phyloP scores from a whole-genome alignment of 768 basidiomycete species.

The Boletus sp. region DNA sequence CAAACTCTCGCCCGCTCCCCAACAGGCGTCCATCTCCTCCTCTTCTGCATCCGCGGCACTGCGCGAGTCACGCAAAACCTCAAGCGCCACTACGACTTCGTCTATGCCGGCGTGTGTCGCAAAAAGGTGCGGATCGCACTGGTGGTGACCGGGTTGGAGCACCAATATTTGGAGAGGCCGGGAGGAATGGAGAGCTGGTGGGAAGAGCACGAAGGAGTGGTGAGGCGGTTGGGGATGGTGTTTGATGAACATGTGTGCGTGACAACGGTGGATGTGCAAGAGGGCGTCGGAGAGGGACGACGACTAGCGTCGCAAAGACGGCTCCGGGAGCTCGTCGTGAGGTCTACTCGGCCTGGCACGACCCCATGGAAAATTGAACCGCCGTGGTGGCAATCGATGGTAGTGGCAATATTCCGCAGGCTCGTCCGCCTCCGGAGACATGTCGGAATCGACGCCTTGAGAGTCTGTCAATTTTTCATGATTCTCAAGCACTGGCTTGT shows the following conservation, averaged over 20 bases:
- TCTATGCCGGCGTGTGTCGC: neutral
- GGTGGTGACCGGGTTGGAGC: constrained; percentile 2
- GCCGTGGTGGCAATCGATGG: neutral
- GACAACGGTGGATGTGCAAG: neutral
- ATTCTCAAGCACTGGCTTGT: neutral
- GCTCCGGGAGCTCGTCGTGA: neutral
- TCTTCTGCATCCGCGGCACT: constrained; percentile 5
- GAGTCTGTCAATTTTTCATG: neutral
- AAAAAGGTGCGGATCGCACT: constrained; percentile 4
- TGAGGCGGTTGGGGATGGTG: neutral
- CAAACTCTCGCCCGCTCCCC: neutral
- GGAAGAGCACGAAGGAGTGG: neutral
- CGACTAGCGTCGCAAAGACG: neutral
- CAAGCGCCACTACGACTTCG: neutral
- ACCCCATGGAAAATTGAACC: neutral
- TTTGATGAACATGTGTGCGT: constrained; percentile 1
- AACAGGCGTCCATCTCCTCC: neutral
- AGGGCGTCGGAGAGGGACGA: neutral
- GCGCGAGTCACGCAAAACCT: neutral
- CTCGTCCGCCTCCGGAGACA: neutral
- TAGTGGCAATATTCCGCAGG: neutral
- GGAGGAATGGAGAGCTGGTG: constrained; percentile 7
- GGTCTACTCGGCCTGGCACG: neutral
- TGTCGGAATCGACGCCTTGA: neutral
- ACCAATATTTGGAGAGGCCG: neutral